Conservation (phyloP, 1,284 basidiomycete genomes). For the Leccinum subspadiceum region DNA sequence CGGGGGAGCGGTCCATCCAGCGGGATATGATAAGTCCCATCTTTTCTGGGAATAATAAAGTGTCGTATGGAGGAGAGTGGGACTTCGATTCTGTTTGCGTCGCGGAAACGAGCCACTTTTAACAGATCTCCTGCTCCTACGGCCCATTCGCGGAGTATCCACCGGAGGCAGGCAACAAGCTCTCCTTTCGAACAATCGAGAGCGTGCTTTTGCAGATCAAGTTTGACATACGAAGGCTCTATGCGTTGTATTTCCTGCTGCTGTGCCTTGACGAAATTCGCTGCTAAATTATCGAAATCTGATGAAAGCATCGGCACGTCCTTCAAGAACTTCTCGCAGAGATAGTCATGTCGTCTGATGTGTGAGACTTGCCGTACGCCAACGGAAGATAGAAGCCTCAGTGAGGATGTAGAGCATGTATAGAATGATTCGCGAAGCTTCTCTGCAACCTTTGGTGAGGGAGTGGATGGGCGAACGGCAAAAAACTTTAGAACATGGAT, state of each 20-base stretch:
- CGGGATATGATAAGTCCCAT: constrained; percentile 5
- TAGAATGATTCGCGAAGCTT: too few relatives aligned
- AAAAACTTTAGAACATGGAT: constrained; percentile 87
- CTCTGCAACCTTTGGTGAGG: constrained; percentile 36
- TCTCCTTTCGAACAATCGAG: constrained; percentile 60
- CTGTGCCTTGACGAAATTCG: too few relatives aligned
- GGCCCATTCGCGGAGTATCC: constrained; percentile 50
- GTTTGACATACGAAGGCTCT: constrained; percentile 77
- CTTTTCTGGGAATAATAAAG: constrained; percentile 55
- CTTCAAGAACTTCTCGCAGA: too few relatives aligned
- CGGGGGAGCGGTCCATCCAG: constrained; percentile 76
- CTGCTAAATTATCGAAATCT: too few relatives aligned
- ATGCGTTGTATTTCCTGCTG: constrained; percentile 56
- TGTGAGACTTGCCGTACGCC: too few relatives aligned
- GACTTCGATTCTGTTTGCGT: constrained; percentile 35
- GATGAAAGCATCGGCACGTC: too few relatives aligned
- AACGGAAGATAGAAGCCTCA: too few relatives aligned
- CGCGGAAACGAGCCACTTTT: constrained; percentile 51
- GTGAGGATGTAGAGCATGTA: too few relatives aligned
- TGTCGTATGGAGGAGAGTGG: constrained; percentile 60
- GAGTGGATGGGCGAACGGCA: constrained; percentile 81
- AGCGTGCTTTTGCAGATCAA: constrained; percentile 69
- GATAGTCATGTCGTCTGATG: too few relatives aligned
- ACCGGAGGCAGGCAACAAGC: constrained; percentile 78
- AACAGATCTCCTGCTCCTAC: constrained; percentile 50